These are phyloP conservation scores for Peltaster fructicola DNA, from an alignment of 2,329 filamentous ascomycete species.

Conservation along the genomic window DNA sequence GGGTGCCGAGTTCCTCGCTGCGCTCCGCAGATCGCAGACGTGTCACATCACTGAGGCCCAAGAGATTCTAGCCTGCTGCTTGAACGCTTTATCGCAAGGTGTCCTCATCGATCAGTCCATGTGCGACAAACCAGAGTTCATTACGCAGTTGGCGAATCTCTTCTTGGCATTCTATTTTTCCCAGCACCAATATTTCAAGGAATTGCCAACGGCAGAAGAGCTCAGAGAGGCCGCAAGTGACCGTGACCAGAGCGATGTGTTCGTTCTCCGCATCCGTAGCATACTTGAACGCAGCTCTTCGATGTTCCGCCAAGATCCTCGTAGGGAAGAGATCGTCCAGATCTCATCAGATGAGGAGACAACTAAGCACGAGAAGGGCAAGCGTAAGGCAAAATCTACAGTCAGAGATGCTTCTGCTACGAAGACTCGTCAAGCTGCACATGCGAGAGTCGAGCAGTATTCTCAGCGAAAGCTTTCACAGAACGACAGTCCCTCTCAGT, in stretches of 20 bases:
- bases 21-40: neutral
- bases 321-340: no score
- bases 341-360: no score
- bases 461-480: constrained; percentile 6
- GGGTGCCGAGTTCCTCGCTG: neutral
- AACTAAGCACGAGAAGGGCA: constrained; percentile 2
- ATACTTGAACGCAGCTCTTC: no score
- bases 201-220: no score
- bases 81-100: neutral
- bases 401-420: constrained; percentile 5
- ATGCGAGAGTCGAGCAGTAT: constrained; percentile 6
- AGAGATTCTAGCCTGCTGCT: neutral
- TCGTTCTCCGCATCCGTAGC: no score
- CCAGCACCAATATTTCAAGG: neutral
- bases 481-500: constrained; percentile 6
- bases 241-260: no score
- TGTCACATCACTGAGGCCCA: neutral
- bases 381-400: constrained; percentile 9
- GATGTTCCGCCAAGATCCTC: no score
- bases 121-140: neutral
- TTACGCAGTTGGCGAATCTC: neutral
- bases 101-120: neutral
- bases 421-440: constrained; percentile 7
- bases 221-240: no score
- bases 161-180: constrained; percentile 1